A percentile compares a stretch with the other conserved stretches of the same genome.
Conservation (phyloP, 2,329 filamentous ascomycete genomes). For the Ophiostoma angusticollis region DNA sequence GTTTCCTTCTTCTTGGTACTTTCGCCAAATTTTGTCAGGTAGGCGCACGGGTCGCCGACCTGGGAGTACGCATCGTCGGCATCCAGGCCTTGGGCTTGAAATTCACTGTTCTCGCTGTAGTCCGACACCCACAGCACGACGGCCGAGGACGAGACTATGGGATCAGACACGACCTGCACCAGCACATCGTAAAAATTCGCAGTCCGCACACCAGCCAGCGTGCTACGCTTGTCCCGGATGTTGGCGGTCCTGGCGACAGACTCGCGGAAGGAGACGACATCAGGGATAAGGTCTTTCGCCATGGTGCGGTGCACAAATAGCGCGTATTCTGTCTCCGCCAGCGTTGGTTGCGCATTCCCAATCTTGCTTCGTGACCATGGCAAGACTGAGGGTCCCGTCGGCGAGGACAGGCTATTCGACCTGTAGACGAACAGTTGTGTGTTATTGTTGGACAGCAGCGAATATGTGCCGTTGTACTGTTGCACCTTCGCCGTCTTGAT, state of each 20-base stretch:
- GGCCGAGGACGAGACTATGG: slow-evolving; percentile 27
- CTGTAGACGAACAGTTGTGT: slow-evolving; percentile 35
- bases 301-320: slow-evolving; percentile 33
- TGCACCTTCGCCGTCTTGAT: slow-evolving; percentile 43
- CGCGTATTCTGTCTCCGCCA: slow-evolving; percentile 31
- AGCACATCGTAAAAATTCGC: slow-evolving; percentile 54
- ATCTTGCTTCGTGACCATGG: slow-evolving; percentile 1
- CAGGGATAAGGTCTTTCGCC: slow-evolving; percentile 31
- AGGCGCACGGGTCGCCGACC: slow-evolving; percentile 30
- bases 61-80: slow-evolving; percentile 34
- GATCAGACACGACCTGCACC: slow-evolving; percentile 52
- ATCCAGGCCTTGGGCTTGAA: slow-evolving; percentile 39
- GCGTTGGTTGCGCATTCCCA: slow-evolving; percentile 12
- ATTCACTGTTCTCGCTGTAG: slow-evolving; percentile 57
- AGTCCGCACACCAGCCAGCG: slow-evolving; percentile 49
- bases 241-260: slow-evolving; percentile 28
- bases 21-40: slow-evolving; percentile 25
- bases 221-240: slow-evolving; percentile 43
- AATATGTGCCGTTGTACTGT: slow-evolving; percentile 20
- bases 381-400: slow-evolving; percentile 24
- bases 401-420: slow-evolving; percentile 25
- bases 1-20: not conserved
- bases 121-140: slow-evolving; percentile 65
- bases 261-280: slow-evolving; percentile 28
- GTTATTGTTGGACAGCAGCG: slow-evolving; percentile 29